Evolutionary conservation across 306 rosid species (phyloP).

Genomic region (Rubus idaeus): DNA sequence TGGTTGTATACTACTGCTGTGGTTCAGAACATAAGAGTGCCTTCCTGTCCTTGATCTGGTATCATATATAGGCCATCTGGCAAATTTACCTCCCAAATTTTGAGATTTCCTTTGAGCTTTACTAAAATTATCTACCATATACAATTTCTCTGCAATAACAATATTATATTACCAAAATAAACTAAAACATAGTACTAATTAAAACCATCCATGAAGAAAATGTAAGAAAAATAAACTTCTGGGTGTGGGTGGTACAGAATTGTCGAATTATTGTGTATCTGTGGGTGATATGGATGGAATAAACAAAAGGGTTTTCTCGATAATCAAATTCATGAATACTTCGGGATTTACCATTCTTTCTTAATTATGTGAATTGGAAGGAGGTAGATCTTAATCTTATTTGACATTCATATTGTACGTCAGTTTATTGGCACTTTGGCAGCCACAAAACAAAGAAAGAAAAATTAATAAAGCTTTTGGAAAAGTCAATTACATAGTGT

Average conservation of each 20-base stretch:
- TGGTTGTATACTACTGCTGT: not conserved
- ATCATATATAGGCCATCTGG: not conserved
- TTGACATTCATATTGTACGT: not conserved
- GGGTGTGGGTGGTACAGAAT: not conserved
- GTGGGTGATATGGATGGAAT: not conserved
- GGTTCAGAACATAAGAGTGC: not conserved
- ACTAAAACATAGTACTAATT: not conserved
- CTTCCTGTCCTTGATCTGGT: not conserved
- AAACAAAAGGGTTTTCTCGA: not conserved
- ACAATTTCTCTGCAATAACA: not conserved
- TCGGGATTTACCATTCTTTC: not conserved
- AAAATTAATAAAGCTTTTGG: not conserved
- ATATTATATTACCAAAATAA: not conserved
- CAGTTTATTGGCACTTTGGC: not conserved
- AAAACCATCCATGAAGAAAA: conserved; percentile 7
- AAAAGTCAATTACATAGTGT: conserved; percentile 63
- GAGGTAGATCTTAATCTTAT: not conserved
- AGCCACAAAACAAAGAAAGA: not conserved
- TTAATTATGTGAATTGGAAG: not conserved
- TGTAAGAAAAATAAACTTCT: conserved; percentile 15
- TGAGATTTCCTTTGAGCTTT: not conserved
- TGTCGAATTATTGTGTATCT: not conserved
- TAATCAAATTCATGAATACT: not conserved
- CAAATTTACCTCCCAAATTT: conserved; percentile 6
- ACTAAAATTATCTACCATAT: not conserved